These are phyloP conservation scores for Rhodotorula sp. DNA, from an alignment of 1,284 basidiomycete species.

Conservation along the genomic window DNA sequence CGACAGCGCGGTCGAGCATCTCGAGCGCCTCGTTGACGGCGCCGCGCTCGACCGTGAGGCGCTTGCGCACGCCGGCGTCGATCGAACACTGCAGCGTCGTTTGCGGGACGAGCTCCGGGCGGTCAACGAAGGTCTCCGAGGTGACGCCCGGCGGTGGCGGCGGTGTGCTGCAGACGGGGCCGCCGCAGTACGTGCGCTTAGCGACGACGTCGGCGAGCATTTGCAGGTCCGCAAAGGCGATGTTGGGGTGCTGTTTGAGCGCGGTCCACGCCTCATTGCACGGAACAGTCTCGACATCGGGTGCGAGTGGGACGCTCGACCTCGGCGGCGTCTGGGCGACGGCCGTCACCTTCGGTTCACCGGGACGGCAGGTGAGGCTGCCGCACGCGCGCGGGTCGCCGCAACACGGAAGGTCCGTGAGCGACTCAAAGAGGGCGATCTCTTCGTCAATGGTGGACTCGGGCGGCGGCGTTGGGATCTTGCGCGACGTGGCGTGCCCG, in stretches of 20 bases:
- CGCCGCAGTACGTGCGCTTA: conserved; percentile 42
- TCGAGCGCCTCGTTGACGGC: conserved; percentile 44
- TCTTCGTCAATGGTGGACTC: conserved; percentile 30
- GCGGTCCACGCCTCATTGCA: conserved; percentile 46
- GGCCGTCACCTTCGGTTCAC: not conserved
- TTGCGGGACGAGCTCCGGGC: conserved; percentile 15
- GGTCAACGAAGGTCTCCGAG: not conserved
- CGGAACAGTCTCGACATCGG: conserved; percentile 37
- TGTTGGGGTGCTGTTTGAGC: conserved; percentile 46
- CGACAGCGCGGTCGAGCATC: conserved; percentile 36
- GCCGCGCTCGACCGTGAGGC: conserved; percentile 42
- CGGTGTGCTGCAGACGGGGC: conserved; percentile 18
- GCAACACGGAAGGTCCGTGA: conserved; percentile 45
- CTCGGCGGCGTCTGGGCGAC: conserved; percentile 10
- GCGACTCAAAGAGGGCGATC: conserved; percentile 34
- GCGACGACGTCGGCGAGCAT: conserved; percentile 49
- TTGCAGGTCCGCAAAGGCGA: conserved; percentile 46
- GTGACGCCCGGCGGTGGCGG: conserved; percentile 1
- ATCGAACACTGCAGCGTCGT: conserved; percentile 23
- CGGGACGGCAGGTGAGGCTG: conserved; percentile 37
- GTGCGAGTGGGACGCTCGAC: conserved; percentile 22
- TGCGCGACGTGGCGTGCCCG: conserved; percentile 5
- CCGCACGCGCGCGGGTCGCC: conserved; percentile 45
- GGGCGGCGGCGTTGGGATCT: conserved; percentile 27
- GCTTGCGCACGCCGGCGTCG: conserved; percentile 32